Evolutionary conservation across 768 basidiomycete genomes (phyloP).

Genomic region (Suillus spraguei): DNA sequence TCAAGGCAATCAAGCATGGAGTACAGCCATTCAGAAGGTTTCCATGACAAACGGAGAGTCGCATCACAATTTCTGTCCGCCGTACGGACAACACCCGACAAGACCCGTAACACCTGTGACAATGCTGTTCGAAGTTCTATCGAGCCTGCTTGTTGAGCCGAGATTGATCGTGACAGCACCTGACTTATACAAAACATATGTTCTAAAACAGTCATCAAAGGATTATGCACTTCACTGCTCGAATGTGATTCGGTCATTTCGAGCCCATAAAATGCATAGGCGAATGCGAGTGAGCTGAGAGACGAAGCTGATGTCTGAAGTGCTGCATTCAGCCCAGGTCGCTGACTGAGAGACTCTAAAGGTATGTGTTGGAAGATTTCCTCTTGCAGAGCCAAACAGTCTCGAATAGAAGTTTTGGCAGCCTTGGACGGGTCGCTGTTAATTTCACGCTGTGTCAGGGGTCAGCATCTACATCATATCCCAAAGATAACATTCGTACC

Average conservation of each 20-base stretch:
- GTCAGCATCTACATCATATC: slow-evolving; percentile 9
- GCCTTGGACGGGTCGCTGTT: slow-evolving; percentile 38
- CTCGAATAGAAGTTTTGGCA: slow-evolving; percentile 39
- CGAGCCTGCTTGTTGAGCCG: slow-evolving; percentile 34
- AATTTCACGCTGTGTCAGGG: slow-evolving; percentile 36
- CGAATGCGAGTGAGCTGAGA: slow-evolving; percentile 53
- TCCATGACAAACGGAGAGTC: slow-evolving; percentile 51
- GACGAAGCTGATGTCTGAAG: slow-evolving; percentile 33
- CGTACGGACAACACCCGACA: slow-evolving; percentile 51
- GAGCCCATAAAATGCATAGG: slow-evolving; percentile 64
- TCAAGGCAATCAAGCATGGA: slow-evolving; percentile 55
- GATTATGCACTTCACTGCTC: slow-evolving; percentile 36
- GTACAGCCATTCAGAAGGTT: slow-evolving; percentile 64
- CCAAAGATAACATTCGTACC: slow-evolving; percentile 42
- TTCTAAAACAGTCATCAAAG: slow-evolving; percentile 62
- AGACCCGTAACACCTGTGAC: slow-evolving; percentile 51
- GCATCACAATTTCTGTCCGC: slow-evolving; percentile 36
- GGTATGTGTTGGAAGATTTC: slow-evolving; percentile 55
- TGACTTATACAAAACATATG: slow-evolving; percentile 51
- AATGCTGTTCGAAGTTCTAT: slow-evolving; percentile 50
- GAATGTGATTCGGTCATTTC: slow-evolving; percentile 30
- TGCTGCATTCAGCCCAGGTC: slow-evolving; percentile 46
- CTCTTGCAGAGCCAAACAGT: slow-evolving; percentile 52
- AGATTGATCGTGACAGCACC: slow-evolving; percentile 43
- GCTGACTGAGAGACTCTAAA: slow-evolving; percentile 49